These are phyloP conservation scores for Dactylonectria estremocensis DNA, from an alignment of 2,329 filamentous ascomycete genomes.

Conservation along the genomic window DNA sequence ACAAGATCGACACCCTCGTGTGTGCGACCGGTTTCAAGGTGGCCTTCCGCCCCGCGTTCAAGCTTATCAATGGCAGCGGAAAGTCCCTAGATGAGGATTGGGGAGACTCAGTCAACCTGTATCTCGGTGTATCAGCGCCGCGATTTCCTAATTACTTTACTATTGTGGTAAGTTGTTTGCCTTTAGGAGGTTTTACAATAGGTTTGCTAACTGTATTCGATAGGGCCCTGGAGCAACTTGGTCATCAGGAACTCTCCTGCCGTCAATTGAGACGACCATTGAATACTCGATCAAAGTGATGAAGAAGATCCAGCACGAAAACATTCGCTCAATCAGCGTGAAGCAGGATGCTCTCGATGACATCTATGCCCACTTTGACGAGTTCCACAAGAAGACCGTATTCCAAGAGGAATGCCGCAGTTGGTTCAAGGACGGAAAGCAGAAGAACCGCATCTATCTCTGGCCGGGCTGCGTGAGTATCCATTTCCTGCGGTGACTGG, in stretches of 20 bases:
- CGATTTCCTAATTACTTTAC: conserved; percentile 63
- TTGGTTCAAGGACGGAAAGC: conserved; percentile 55
- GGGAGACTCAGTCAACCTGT: conserved; percentile 58
- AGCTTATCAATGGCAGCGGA: conserved; percentile 52
- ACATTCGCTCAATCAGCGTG: conserved; percentile 53
- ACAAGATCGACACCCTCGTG: conserved; percentile 52
- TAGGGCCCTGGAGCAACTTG: conserved; percentile 59
- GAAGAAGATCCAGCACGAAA: conserved; percentile 56
- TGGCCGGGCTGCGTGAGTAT: conserved; percentile 53
- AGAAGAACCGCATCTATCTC: conserved; percentile 52
- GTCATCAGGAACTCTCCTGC: conserved; percentile 60
- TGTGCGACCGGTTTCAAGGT: conserved; percentile 60
- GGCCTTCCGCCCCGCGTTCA: conserved; percentile 60
- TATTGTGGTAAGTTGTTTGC: conserved; percentile 43
- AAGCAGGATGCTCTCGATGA: conserved; percentile 53
- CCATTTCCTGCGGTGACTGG: background rate
- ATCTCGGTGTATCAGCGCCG: conserved; percentile 61
- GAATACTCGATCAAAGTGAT: conserved; percentile 57
- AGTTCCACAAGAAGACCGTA: conserved; percentile 53
- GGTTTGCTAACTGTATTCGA: background rate
- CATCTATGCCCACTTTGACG: conserved; percentile 53
- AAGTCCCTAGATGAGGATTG: conserved; percentile 61
- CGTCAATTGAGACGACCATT: conserved; percentile 61
- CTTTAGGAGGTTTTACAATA: background rate
- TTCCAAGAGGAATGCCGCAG: conserved; percentile 53